Evolutionary conservation across 2,329 filamentous ascomycete species (phyloP), one percentile per base, ranked within the genome.

Genomic region (Exserohilum rostratum): DNA sequence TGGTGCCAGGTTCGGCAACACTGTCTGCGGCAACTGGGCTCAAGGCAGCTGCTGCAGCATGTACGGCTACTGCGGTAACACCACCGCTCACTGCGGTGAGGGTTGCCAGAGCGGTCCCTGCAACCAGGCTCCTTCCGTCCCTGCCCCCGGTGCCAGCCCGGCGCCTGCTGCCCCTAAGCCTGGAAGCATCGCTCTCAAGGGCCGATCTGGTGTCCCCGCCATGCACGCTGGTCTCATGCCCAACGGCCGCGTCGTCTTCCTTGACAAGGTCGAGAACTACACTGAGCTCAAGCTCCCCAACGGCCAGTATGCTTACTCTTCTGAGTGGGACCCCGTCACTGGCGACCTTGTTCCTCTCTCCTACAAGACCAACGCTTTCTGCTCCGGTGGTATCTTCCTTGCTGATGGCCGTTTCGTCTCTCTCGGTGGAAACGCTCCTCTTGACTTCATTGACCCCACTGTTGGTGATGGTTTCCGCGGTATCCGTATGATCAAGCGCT

Each of bases 201-300:
- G 83, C 15, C 73, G 80, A 53, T 83, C 83, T 47, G 85, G 85
- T 60, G 85, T 87, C n/a, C 84, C 85, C 35, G 83, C 79, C 13
- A 87, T 87, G 85, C 84, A 86, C 62, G 84, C 84, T 58, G 83
- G 79, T 62, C 77, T 87, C 18, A 77, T 86, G 76, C 82, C 78
- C 12, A 85, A 86, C 62, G 84, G 84, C 20, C 77, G 79, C 46
- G 83, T 86, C 10, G 77, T 84, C 33, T 87, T 87, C 72, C 72
- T 87, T 13, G 85, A 87, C 76, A 87, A 87, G 68, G 78, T 87
- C 27, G 85, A 87, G 67, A 82, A 86, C 68, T 87, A 84, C 70
- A 85, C 84, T 0, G 77, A 86, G 55, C 63, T 86, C 40, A 80
- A 77, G 58, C 77, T 85, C 6, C 55, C 77, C 13, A 81, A 84